Conservation (phyloP, 441 rosid species). For the Croton setiger region DNA sequence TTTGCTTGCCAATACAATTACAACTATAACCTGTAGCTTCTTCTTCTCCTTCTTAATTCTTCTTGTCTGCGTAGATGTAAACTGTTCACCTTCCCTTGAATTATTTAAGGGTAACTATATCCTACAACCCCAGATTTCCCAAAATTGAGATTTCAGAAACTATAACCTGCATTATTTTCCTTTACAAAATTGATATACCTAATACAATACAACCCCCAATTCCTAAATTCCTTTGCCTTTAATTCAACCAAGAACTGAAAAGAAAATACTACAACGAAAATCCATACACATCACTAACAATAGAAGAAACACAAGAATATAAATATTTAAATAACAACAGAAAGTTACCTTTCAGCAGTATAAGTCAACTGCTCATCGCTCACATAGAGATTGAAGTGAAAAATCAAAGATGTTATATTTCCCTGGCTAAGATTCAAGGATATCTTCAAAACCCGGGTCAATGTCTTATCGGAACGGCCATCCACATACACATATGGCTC, state of each 20-base stretch:
- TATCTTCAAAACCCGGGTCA: constrained; percentile 55
- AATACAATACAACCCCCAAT: not conserved
- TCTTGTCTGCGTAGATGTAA: not conserved
- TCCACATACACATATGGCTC: constrained; percentile 78
- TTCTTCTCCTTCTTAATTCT: not conserved
- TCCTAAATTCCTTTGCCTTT: not conserved
- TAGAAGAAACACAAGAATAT: constrained; percentile 9
- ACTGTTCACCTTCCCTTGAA: not conserved
- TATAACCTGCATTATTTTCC: not conserved
- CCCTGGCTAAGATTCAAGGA: constrained; percentile 69
- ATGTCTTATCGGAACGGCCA: constrained; percentile 44
- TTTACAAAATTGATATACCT: not conserved
- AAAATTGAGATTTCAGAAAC: not conserved
- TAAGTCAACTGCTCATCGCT: constrained; percentile 76
- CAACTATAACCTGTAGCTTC: not conserved
- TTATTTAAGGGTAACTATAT: not conserved
- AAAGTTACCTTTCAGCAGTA: constrained; percentile 65
- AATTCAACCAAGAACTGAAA: not conserved
- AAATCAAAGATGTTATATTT: constrained; percentile 52
- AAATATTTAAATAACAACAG: not conserved
- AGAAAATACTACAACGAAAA: not conserved
- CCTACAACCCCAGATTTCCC: not conserved
- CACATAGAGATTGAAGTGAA: constrained; percentile 59
- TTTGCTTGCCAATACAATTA: not conserved
- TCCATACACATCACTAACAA: not conserved